phyloP scores from a whole-genome alignment of 2,329 filamentous ascomycete species.

The Teratosphaeria pseudoeucalypti region DNA sequence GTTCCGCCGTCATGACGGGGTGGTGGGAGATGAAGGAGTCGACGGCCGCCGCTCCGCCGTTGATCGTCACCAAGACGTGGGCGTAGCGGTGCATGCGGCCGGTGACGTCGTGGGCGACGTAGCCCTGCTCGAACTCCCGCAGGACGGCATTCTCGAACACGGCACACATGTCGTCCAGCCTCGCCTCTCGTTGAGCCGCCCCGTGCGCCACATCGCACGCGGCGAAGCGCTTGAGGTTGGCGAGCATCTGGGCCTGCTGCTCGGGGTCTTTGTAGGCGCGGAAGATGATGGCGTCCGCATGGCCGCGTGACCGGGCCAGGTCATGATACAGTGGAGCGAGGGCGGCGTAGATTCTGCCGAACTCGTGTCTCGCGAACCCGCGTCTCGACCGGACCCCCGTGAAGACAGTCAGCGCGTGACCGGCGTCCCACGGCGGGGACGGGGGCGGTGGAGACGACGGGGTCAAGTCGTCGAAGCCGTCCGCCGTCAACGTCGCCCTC shows the following conservation, averaged over 20 bases:
- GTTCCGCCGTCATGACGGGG: constrained; percentile 65
- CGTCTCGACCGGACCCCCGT: constrained; percentile 65
- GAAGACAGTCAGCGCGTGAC: constrained; percentile 58
- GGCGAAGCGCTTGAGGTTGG: constrained; percentile 68
- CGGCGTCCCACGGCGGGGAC: constrained; percentile 43
- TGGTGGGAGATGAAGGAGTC: constrained; percentile 82
- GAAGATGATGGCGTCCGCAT: constrained; percentile 75
- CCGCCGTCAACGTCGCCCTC: constrained; percentile 34
- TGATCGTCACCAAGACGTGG: constrained; percentile 69
- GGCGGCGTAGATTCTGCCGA: constrained; percentile 80
- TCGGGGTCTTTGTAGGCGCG: constrained; percentile 79
- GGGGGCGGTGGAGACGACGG: constrained; percentile 29
- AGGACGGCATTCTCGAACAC: constrained; percentile 88
- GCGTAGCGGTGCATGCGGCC: constrained; percentile 84
- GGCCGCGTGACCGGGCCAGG: constrained; percentile 58
- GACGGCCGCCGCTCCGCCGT: constrained; percentile 66
- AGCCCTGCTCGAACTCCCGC: constrained; percentile 85
- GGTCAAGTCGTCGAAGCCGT: constrained; percentile 73
- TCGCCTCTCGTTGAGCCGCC: constrained; percentile 59
- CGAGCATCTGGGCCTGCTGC: constrained; percentile 79
- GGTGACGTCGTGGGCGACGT: constrained; percentile 78
- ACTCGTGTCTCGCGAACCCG: constrained; percentile 79
- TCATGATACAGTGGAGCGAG: constrained; percentile 84
- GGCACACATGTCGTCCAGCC: constrained; percentile 58
- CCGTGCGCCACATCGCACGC: constrained; percentile 72